Evolutionary conservation across 164 flowering plant genomes (phyloP).

Genomic region (Saururus chinensis): DNA sequence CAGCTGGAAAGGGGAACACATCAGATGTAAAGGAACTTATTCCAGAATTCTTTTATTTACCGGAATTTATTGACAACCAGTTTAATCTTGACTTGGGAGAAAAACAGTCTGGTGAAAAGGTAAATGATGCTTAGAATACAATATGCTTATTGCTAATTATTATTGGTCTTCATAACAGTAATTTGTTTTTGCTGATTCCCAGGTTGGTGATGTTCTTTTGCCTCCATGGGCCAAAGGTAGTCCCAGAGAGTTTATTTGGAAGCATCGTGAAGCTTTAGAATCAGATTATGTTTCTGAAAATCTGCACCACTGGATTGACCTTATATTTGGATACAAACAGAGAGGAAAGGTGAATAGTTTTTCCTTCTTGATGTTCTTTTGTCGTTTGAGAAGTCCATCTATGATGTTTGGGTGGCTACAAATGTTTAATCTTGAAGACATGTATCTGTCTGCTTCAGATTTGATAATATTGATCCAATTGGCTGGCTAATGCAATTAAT

Average conservation of each 20-base stretch:
- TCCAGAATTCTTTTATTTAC: constrained; percentile 98
- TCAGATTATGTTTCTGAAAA: constrained; percentile 94
- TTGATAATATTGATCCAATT: too few species aligned
- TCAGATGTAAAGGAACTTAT: constrained; percentile 98
- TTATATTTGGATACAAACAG: constrained; percentile 92
- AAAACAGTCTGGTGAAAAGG: constrained; percentile 99
- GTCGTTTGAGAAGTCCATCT: not conserved
- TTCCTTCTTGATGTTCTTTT: not conserved
- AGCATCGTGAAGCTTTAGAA: constrained; percentile 96
- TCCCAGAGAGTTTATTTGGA: constrained; percentile 80
- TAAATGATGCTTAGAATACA: constrained; percentile 8
- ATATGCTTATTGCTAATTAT: not conserved
- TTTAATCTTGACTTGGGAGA: constrained; percentile 90
- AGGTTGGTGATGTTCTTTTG: constrained; percentile 89
- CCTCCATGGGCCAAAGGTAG: constrained; percentile 99
- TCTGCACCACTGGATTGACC: constrained; percentile 98
- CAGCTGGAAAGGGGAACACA: constrained; percentile 96
- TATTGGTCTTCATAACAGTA: not conserved
- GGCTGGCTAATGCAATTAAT: too few species aligned
- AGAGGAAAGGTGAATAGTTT: constrained; percentile 78
- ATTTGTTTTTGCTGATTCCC: constrained; percentile 1
- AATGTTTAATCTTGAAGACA: too few species aligned
- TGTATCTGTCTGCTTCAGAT: too few species aligned
- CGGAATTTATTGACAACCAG: constrained; percentile 83
- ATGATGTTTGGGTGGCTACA: not conserved